These are phyloP conservation scores for Komagataella pseudopastoris DNA, from an alignment of 805 yeast species.

Conservation along the genomic window DNA sequence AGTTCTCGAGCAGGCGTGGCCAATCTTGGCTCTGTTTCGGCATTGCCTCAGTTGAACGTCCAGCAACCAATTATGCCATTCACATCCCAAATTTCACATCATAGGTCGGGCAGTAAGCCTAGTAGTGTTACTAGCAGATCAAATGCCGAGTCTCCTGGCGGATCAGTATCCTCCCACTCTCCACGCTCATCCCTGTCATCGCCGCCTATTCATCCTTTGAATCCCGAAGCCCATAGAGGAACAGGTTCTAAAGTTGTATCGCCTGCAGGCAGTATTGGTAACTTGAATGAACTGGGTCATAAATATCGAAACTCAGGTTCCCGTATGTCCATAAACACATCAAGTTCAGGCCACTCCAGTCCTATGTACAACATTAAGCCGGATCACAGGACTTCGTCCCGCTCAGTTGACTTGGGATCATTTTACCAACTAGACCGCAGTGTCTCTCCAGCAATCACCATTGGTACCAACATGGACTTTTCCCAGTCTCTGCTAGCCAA, in stretches of 20 bases:
- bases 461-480: not conserved
- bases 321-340: not conserved
- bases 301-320: not conserved
- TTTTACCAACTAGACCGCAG: not conserved
- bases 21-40: not conserved
- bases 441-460: not conserved
- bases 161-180: not conserved
- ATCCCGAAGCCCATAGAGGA: not conserved
- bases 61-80: not conserved
- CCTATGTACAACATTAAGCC: not conserved
- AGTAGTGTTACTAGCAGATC: not conserved
- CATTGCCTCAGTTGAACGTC: not conserved
- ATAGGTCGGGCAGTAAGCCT: not conserved
- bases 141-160: not conserved
- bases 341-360: not conserved
- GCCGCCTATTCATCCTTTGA: not conserved
- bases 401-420: not conserved
- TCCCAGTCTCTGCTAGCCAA: conserved; percentile 4
- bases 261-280: not conserved
- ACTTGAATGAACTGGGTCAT: not conserved
- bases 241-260: not conserved
- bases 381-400: not conserved
- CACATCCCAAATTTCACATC: not conserved
- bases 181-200: not conserved
- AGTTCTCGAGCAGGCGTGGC: not conserved